Percentiles rank a stretch among this genome's conserved stretches.
Conservation (phyloP, 352 stramenopile genomes). For the Elongisporangium senticosum region DNA sequence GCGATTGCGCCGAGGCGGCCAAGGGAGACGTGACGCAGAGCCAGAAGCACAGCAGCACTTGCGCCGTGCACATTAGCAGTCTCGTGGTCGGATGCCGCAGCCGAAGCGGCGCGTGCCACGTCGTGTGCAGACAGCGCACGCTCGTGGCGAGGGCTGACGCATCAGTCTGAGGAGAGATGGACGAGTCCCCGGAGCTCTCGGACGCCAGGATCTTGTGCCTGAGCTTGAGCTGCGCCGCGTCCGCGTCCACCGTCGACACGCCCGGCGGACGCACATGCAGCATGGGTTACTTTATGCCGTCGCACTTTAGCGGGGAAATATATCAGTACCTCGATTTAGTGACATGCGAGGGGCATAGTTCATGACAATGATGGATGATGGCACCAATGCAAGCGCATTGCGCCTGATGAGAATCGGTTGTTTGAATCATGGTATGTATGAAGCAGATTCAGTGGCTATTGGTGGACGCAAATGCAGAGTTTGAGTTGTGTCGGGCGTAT, state of each 20-base stretch:
- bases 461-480: no score
- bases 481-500: conserved; percentile 5
- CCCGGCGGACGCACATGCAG: not conserved
- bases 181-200: not conserved
- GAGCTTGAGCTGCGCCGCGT: not conserved
- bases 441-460: no score
- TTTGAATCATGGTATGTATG: no score
- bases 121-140: not conserved
- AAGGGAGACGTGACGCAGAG: conserved; percentile 37
- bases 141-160: not conserved
- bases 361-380: no score
- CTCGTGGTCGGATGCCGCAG: conserved; percentile 35
- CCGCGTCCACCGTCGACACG: not conserved
- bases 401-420: no score
- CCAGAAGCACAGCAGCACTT: conserved; percentile 31
- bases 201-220: not conserved
- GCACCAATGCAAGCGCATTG: no score
- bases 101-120: not conserved
- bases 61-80: conserved; percentile 23
- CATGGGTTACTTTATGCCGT: not conserved
- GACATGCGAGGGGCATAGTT: not conserved
- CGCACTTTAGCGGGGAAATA: not conserved
- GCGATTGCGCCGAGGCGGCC: conserved; percentile 19
- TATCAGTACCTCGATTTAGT: not conserved
- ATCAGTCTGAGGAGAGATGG: not conserved